Evolutionary conservation across 2,329 filamentous ascomycete species (phyloP).

Genomic region (Alternaria longipes): DNA sequence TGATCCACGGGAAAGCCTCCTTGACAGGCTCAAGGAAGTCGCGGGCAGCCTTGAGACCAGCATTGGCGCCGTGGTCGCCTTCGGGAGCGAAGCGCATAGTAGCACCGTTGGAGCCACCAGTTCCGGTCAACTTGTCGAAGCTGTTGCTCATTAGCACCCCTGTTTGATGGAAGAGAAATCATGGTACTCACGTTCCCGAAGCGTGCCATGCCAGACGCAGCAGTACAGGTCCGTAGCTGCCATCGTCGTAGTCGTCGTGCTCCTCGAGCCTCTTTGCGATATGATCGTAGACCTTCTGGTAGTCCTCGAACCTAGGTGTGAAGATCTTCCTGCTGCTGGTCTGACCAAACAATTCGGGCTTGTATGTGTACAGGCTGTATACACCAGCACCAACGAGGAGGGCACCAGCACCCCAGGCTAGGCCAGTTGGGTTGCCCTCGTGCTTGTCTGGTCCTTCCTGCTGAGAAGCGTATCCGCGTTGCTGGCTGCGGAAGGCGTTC

Average conservation of each 20-base stretch:
- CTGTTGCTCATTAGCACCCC: constrained; percentile 34
- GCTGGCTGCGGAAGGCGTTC: constrained; percentile 76
- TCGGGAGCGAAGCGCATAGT: constrained; percentile 97
- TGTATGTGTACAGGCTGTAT: constrained; percentile 63
- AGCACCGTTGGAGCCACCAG: constrained; percentile 93
- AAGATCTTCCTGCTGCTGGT: constrained; percentile 61
- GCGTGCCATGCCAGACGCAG: constrained; percentile 93
- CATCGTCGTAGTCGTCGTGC: constrained; percentile 95
- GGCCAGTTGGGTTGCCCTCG: constrained; percentile 61
- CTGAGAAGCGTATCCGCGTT: constrained; percentile 75
- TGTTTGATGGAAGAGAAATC: too few species aligned
- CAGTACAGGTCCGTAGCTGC: constrained; percentile 92
- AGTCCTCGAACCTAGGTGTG: constrained; percentile 82
- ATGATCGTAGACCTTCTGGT: constrained; percentile 93
- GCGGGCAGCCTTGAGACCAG: constrained; percentile 83
- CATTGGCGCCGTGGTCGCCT: constrained; percentile 90
- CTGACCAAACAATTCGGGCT: constrained; percentile 56
- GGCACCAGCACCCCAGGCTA: constrained; percentile 46
- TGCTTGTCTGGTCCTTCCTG: constrained; percentile 58
- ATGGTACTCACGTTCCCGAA: constrained; percentile 72
- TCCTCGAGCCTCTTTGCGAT: constrained; percentile 83
- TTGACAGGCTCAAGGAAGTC: constrained; percentile 95
- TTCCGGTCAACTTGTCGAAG: constrained; percentile 86
- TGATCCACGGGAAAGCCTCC: constrained; percentile 90
- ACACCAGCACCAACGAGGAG: constrained; percentile 40